These are phyloP conservation scores for Sporothrix luriei DNA, from an alignment of 2,329 filamentous ascomycete genomes.

Conservation along the genomic window DNA sequence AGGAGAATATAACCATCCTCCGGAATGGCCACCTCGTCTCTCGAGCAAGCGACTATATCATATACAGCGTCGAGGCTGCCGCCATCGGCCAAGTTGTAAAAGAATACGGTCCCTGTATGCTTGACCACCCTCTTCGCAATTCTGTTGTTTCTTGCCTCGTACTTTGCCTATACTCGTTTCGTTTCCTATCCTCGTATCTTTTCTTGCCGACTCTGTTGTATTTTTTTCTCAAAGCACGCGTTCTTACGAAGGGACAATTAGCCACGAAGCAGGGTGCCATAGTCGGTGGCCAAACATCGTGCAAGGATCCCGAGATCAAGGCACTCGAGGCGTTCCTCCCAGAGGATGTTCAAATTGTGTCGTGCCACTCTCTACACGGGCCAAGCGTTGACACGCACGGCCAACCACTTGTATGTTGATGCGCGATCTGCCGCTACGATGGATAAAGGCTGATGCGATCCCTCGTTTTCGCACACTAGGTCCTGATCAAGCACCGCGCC, in stretches of 20 bases:
- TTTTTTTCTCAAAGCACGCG: background rate
- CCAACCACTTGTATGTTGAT: conserved; percentile 75
- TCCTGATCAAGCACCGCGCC: conserved; percentile 88
- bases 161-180: background rate
- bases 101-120: conserved; percentile 88
- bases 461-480: conserved; percentile 46
- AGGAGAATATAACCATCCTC: conserved; percentile 85
- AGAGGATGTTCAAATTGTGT: conserved; percentile 85
- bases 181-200: background rate
- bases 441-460: background rate
- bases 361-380: conserved; percentile 94
- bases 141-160: conserved; percentile 34
- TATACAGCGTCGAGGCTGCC: conserved; percentile 96
- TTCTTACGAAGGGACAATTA: conserved; percentile 46
- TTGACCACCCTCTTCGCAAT: conserved; percentile 26
- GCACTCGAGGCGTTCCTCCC: conserved; percentile 91
- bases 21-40: conserved; percentile 95
- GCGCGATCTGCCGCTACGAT: background rate
- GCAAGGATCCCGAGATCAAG: conserved; percentile 93
- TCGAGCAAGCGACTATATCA: conserved; percentile 94
- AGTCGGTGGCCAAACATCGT: conserved; percentile 96
- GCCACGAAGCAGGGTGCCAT: conserved; percentile 94
- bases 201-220: background rate
- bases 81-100: conserved; percentile 85
- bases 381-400: conserved; percentile 84